These are phyloP conservation scores for Rosa lucieae DNA, from an alignment of 306 rosid species.

Conservation along the genomic window DNA sequence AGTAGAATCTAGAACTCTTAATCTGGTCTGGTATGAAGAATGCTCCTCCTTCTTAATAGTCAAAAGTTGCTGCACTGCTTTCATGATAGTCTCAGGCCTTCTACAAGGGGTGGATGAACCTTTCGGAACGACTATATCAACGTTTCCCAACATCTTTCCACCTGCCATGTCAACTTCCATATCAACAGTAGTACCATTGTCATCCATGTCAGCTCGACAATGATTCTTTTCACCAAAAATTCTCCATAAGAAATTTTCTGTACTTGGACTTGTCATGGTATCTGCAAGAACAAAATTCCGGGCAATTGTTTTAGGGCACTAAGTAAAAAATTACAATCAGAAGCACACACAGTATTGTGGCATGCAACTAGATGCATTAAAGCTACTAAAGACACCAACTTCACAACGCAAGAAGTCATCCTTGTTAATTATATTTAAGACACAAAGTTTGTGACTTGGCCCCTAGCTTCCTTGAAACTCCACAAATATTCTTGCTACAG, in stretches of 20 bases:
- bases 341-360: background rate
- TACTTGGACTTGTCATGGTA: conserved; percentile 19
- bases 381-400: background rate
- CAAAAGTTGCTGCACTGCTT: background rate
- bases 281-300: conserved; percentile 34
- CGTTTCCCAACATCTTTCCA: no score
- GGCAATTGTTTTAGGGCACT: background rate
- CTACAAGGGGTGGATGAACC: no score
- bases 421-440: background rate
- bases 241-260: conserved; percentile 41
- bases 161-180: background rate
- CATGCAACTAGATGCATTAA: background rate
- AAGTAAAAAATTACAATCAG: background rate
- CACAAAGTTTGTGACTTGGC: background rate
- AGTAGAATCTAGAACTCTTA: background rate
- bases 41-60: background rate
- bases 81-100: background rate
- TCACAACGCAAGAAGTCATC: background rate
- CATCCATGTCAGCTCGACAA: conserved; percentile 18
- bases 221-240: conserved; percentile 27
- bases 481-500: background rate
- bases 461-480: background rate
- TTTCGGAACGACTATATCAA: background rate
- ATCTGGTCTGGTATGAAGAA: background rate
- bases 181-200: conserved; percentile 4